Evolutionary conservation across 768 basidiomycete genomes (phyloP), one percentile per base, ranked within the genome.

Genomic region (Calocybe cyanea): DNA sequence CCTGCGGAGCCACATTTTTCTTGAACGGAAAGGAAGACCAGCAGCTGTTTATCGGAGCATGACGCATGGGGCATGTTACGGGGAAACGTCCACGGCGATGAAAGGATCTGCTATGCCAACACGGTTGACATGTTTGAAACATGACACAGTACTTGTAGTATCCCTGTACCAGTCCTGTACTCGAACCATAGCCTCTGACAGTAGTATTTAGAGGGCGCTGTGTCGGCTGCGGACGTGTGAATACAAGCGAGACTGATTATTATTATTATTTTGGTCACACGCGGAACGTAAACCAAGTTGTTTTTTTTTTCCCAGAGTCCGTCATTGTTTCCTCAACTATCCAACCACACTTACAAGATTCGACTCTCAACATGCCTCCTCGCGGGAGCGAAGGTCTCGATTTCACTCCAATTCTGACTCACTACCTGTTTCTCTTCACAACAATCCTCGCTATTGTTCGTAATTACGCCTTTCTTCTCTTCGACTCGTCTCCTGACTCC

Each of bases 361-460:
- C 33, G 45, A 17, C 48, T 37, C 19, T 37, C 41, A 41, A 4
- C 50, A 71, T 80, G 77, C 75, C 77, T 63, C 78, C 77, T 52
- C 75, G 77, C 56, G 75, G 69, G 58, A 77, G 67, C 58, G 75
- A 75, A 69, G 73, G 87, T n/a, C 77, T 88, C 54, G 89, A 92
- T 66, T 87, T 92, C 46, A 89, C 85, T 1, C 92, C 89, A 50
- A 87, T 95, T 51, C 74, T 92, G 46, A 89, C 90, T 14, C 92
- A 95, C 62, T 92, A 94, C 60, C 76, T 95, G 60, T 93, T 95
- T 61, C 75, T 95, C 20, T 85, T 90, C 60, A 95, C 93, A 1
- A 84, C 84, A 49, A 77, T 92, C 43, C 76, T 96, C 38, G 73
- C 91, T 24, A 62, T 89, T 47, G 89, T 92, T 53, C 57, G 88